phyloP scores from a whole-genome alignment of 2,329 filamentous ascomycete species.

The Pseudomassariella vexata region DNA sequence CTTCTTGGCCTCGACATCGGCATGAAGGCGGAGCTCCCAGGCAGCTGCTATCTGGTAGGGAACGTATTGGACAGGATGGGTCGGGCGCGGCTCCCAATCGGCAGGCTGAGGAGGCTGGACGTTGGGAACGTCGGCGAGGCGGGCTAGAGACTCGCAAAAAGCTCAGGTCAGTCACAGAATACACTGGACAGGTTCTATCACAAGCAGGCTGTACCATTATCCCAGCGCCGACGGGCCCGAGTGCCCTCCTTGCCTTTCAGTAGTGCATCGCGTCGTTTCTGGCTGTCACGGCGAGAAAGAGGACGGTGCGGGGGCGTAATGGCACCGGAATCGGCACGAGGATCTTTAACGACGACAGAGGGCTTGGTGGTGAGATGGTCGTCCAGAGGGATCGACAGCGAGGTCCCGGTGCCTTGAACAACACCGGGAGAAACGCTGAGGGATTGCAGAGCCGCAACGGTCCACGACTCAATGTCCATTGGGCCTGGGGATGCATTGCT shows the following conservation, averaged over 20 bases:
- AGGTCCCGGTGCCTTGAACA: constrained; percentile 54
- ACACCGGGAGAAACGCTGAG: constrained; percentile 49
- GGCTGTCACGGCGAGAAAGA: constrained; percentile 47
- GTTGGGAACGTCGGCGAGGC: constrained; percentile 79
- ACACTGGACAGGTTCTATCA: constrained; percentile 12
- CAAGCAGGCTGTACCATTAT: constrained; percentile 95
- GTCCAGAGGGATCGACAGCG: constrained; percentile 73
- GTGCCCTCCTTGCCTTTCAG: constrained; percentile 89
- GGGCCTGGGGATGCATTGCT: constrained; percentile 23
- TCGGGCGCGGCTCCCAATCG: constrained; percentile 81
- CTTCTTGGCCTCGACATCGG: constrained; percentile 38
- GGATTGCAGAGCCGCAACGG: constrained; percentile 49
- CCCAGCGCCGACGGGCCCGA: constrained; percentile 81
- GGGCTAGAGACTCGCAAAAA: constrained; percentile 49
- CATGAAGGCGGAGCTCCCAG: constrained; percentile 38
- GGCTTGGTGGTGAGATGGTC: constrained; percentile 29
- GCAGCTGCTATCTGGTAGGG: constrained; percentile 76
- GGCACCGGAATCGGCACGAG: constrained; percentile 15
- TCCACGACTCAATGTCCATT: constrained; percentile 64
- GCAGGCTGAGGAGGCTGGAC: constrained; percentile 72
- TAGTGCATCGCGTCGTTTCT: constrained; percentile 62
- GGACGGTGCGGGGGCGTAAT: constrained; percentile 34
- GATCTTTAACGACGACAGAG: constrained; percentile 20
- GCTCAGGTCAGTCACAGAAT: background rate
- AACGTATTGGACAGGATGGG: constrained; percentile 69